Conservation (phyloP, 2,329 filamentous ascomycete species). For the Diaporthe sp. region DNA sequence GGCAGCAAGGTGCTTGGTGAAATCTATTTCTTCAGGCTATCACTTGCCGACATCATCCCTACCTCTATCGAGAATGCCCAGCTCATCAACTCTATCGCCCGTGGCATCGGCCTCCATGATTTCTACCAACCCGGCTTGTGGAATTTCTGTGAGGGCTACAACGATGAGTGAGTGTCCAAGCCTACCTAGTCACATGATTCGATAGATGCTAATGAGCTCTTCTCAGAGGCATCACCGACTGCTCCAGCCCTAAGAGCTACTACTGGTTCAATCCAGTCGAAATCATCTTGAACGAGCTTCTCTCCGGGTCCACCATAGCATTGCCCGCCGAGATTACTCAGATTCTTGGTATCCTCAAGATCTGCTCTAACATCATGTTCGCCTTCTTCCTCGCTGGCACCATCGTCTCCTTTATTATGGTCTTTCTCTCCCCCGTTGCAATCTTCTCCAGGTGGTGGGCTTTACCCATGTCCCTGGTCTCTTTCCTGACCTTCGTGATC, state of each 20-base stretch:
- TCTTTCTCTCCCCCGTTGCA: slow-evolving; percentile 72
- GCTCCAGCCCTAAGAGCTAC: slow-evolving; percentile 74
- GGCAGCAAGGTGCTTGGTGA: slow-evolving; percentile 66
- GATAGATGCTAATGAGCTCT: slow-evolving; percentile 52
- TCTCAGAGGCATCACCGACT: slow-evolving; percentile 79
- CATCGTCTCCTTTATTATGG: slow-evolving; percentile 76
- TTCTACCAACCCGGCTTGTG: slow-evolving; percentile 95
- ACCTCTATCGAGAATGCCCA: slow-evolving; percentile 75
- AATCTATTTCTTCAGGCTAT: slow-evolving; percentile 87
- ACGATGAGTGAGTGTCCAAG: slow-evolving; percentile 60
- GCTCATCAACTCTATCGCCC: slow-evolving; percentile 88
- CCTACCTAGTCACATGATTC: background rate
- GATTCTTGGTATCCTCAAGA: slow-evolving; percentile 78
- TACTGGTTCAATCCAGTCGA: slow-evolving; percentile 95
- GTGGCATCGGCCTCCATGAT: slow-evolving; percentile 88
- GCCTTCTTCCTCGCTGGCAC: slow-evolving; percentile 82
- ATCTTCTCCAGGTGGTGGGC: slow-evolving; percentile 68
- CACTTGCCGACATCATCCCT: slow-evolving; percentile 85
- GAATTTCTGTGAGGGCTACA: slow-evolving; percentile 91
- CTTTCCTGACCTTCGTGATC: slow-evolving; percentile 74
- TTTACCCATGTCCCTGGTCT: slow-evolving; percentile 74
- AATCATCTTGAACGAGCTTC: slow-evolving; percentile 82
- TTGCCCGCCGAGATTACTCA: slow-evolving; percentile 79
- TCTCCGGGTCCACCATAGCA: slow-evolving; percentile 85
- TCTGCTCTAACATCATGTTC: slow-evolving; percentile 88